phyloP scores from a whole-genome alignment of 1,284 basidiomycete species.

The Ceratobasidium sp. region DNA sequence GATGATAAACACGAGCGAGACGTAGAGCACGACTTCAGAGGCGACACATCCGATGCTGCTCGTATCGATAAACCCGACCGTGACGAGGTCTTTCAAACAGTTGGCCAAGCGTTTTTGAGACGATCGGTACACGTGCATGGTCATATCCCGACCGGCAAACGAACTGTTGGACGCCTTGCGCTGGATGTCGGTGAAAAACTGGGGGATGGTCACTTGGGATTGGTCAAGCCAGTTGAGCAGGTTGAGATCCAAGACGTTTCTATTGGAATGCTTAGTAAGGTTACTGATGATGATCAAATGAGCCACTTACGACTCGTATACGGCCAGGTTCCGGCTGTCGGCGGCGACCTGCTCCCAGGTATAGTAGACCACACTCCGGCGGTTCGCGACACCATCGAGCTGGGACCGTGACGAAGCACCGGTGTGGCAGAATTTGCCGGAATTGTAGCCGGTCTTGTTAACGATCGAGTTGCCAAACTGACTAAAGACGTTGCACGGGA shows the following conservation, averaged over 20 bases:
- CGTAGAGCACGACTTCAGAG: slow-evolving; percentile 89
- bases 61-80: slow-evolving; percentile 97
- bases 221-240: slow-evolving; percentile 87
- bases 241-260: slow-evolving; percentile 87
- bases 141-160: slow-evolving; percentile 87
- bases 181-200: slow-evolving; percentile 84
- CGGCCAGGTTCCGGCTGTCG: slow-evolving; percentile 81
- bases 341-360: slow-evolving; percentile 88
- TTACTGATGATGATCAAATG: not conserved
- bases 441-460: slow-evolving; percentile 79
- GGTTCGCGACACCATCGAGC: slow-evolving; percentile 57
- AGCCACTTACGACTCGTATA: slow-evolving; percentile 84
- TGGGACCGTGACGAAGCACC: slow-evolving; percentile 66
- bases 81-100: slow-evolving; percentile 88
- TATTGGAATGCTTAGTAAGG: slow-evolving; percentile 56
- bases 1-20: slow-evolving; percentile 92
- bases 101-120: slow-evolving; percentile 75
- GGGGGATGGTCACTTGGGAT: slow-evolving; percentile 83
- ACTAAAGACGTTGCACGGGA: slow-evolving; percentile 91
- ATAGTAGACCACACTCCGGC: slow-evolving; percentile 75
- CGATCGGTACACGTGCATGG: slow-evolving; percentile 81
- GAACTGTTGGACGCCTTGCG: slow-evolving; percentile 68
- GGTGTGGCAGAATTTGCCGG: slow-evolving; percentile 79
- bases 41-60: slow-evolving; percentile 96
- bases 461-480: slow-evolving; percentile 75